These are phyloP conservation scores for Coix lacrymajobi DNA, from an alignment of 176 grass and related monocot species.

Conservation along the genomic window DNA sequence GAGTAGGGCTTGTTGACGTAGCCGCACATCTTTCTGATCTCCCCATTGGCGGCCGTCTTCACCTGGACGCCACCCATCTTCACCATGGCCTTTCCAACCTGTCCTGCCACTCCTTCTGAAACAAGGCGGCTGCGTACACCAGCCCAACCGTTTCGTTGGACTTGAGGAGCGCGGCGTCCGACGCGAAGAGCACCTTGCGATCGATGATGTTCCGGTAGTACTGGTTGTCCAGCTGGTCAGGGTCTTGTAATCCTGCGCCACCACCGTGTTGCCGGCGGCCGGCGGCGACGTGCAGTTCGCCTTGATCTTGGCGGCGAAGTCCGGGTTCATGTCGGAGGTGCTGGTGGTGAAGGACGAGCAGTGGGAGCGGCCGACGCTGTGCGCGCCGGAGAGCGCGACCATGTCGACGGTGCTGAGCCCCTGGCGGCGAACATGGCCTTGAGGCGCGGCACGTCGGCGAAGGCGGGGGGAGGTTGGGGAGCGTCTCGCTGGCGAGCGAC, in stretches of 20 bases:
- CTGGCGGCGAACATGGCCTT: constrained; percentile 8
- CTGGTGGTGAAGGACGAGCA: constrained; percentile 27
- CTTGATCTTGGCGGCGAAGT: neutral
- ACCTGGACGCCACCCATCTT: constrained; percentile 25
- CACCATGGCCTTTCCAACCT: constrained; percentile 35
- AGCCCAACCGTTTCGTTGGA: neutral
- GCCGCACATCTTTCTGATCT: constrained; percentile 31
- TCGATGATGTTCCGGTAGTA: constrained; percentile 40
- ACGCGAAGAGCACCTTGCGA: constrained; percentile 32
- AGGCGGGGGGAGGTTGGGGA: constrained; percentile 17
- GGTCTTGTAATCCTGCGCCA: neutral
- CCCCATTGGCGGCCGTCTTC: constrained; percentile 1
- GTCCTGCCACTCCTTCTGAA: neutral
- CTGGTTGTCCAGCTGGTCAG: constrained; percentile 27
- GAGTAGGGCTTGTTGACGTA: neutral
- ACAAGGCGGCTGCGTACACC: neutral
- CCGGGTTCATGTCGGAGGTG: constrained; percentile 18
- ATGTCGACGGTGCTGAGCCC: constrained; percentile 24
- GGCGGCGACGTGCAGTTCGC: neutral
- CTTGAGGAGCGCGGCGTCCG: constrained; percentile 31
- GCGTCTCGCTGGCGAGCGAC: constrained; percentile 19
- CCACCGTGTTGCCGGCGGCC: neutral
- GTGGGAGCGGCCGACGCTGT: constrained; percentile 34
- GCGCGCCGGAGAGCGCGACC: neutral
- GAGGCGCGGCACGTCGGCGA: neutral